Percentiles rank a stretch among this genome's conserved stretches.
phyloP scores from a whole-genome alignment of 495 filamentous ascomycete genomes.

The Rostrohypoxylon terebratum region DNA sequence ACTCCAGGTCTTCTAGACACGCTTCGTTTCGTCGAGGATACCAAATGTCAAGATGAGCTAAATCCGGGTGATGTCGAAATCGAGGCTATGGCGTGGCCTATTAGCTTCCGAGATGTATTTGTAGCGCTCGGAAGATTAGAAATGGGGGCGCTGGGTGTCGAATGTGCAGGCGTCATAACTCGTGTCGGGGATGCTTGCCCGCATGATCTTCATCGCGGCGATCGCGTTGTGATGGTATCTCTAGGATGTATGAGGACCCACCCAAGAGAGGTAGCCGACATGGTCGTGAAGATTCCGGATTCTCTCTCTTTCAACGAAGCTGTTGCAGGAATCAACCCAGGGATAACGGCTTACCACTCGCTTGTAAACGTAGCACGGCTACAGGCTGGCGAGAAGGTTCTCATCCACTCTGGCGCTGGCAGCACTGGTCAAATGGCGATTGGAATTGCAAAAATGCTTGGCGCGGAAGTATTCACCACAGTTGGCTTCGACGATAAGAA shows the following conservation, averaged over 20 bases:
- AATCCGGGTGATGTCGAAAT: constrained; percentile 46
- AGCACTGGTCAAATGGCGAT: background rate
- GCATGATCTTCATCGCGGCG: background rate
- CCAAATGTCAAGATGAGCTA: constrained; percentile 7
- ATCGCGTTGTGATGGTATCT: background rate
- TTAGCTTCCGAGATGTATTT: constrained; percentile 55
- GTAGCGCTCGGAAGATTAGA: constrained; percentile 56
- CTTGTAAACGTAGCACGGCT: background rate
- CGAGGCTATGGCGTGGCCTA: constrained; percentile 44
- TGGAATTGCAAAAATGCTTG: background rate
- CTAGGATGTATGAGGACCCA: background rate
- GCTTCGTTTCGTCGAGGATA: background rate
- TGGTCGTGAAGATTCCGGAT: background rate
- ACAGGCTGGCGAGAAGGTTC: background rate
- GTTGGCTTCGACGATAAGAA: background rate
- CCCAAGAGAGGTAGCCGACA: background rate
- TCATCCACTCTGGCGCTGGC: background rate
- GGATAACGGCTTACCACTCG: background rate
- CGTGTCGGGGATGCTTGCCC: constrained; percentile 32
- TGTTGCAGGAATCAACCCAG: background rate
- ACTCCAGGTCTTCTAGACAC: background rate
- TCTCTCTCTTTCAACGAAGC: background rate
- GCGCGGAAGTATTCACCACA: background rate
- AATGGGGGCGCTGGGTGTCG: constrained; percentile 49
- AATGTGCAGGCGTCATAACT: constrained; percentile 52